Evolutionary conservation across 2,329 filamentous ascomycete species (phyloP).

Genomic region (Myotisia sp.): DNA sequence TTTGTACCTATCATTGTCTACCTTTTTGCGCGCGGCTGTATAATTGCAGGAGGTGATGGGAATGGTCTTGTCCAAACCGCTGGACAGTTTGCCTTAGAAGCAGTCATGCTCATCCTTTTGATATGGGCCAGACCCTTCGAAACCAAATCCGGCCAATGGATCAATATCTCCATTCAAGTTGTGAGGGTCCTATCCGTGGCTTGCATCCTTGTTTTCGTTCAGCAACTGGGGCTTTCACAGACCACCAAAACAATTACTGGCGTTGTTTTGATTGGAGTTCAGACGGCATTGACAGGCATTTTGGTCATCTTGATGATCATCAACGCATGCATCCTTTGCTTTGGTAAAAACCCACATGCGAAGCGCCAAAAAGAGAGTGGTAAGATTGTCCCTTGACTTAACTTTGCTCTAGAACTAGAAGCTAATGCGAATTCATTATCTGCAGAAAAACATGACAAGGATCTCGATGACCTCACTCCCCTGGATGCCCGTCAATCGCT

Average conservation of each 20-base stretch:
- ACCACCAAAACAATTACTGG: slow-evolving; percentile 91
- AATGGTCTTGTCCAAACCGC: slow-evolving; percentile 70
- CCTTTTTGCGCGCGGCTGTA: slow-evolving; percentile 74
- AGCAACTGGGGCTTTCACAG: slow-evolving; percentile 76
- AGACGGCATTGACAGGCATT: slow-evolving; percentile 66
- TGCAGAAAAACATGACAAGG: slow-evolving; percentile 59
- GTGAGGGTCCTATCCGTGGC: slow-evolving; percentile 78
- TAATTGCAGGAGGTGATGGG: slow-evolving; percentile 72
- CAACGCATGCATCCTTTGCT: slow-evolving; percentile 72
- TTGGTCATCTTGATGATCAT: slow-evolving; percentile 77
- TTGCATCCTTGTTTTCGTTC: slow-evolving; percentile 85
- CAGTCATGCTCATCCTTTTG: slow-evolving; percentile 61
- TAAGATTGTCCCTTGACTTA: slow-evolving; percentile 36
- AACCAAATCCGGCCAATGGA: slow-evolving; percentile 72
- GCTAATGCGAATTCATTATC: slow-evolving; percentile 7
- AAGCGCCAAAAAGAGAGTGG: slow-evolving; percentile 78
- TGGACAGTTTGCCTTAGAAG: slow-evolving; percentile 68
- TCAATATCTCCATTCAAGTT: slow-evolving; percentile 83
- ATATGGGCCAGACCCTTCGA: slow-evolving; percentile 78
- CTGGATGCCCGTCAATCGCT: slow-evolving; percentile 78
- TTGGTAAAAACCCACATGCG: slow-evolving; percentile 79
- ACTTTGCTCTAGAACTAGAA: not conserved
- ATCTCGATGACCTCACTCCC: slow-evolving; percentile 70
- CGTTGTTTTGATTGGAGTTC: slow-evolving; percentile 82
- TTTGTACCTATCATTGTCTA: slow-evolving; percentile 84